Conservation (phyloP, 2,329 filamentous ascomycete species). For the Clonostachys rhizophaga region DNA sequence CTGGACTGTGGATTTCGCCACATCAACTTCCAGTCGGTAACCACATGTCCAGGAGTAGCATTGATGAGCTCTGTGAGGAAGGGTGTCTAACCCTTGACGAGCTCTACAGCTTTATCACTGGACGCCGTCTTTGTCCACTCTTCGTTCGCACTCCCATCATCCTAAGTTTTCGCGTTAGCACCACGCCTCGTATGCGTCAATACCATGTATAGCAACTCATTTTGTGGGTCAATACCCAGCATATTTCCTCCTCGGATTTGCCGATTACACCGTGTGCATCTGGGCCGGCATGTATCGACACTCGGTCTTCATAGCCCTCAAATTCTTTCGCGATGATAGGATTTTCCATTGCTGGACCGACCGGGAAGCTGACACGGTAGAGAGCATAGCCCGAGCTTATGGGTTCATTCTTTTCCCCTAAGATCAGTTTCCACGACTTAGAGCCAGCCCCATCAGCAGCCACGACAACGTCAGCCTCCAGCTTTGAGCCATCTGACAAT, state of each 20-base stretch:
- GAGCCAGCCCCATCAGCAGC: slow-evolving; percentile 16
- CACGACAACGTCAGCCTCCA: background rate
- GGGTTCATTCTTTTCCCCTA: slow-evolving; percentile 11
- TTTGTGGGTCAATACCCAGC: slow-evolving; percentile 10
- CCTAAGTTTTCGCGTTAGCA: slow-evolving; percentile 55
- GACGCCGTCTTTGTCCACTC: slow-evolving; percentile 50
- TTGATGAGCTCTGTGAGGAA: slow-evolving; percentile 9
- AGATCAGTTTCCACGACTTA: slow-evolving; percentile 44
- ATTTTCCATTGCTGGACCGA: slow-evolving; percentile 24
- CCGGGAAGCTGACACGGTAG: slow-evolving; percentile 15
- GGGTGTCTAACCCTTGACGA: slow-evolving; percentile 46
- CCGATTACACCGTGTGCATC: background rate
- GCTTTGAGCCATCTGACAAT: background rate
- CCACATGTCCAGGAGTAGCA: background rate
- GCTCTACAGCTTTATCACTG: slow-evolving; percentile 43
- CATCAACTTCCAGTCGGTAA: slow-evolving; percentile 45
- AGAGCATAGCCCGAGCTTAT: background rate
- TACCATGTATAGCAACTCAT: background rate
- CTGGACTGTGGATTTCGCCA: slow-evolving; percentile 42
- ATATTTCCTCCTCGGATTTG: slow-evolving; percentile 45
- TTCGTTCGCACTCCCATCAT: slow-evolving; percentile 49
- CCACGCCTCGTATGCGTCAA: slow-evolving; percentile 34
- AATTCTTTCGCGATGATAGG: slow-evolving; percentile 23
- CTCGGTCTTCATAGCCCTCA: too few species aligned
- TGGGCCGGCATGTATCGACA: background rate